A percentile compares a stretch with the other conserved stretches of the same genome.
Evolutionary conservation across 2,329 filamentous ascomycete genomes (phyloP).

Genomic region (Phaeoacremonium minimum): DNA sequence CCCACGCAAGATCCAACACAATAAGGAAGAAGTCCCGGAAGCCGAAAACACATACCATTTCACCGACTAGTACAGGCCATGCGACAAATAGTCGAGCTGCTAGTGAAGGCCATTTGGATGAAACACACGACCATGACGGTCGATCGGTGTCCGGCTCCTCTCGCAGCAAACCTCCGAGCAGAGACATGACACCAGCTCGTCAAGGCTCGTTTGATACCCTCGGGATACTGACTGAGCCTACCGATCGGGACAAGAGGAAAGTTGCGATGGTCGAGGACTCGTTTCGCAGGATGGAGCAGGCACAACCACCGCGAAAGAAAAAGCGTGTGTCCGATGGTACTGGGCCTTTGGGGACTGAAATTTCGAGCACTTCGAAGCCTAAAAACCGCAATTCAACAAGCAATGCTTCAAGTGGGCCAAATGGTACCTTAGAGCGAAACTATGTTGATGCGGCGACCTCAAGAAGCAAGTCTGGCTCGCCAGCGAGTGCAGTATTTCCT

Average conservation of each 20-base stretch:
- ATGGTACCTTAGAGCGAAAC: slow-evolving; percentile 30
- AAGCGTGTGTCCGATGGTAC: slow-evolving; percentile 57
- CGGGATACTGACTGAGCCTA: slow-evolving; percentile 58
- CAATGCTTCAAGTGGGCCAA: slow-evolving; percentile 16
- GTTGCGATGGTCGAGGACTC: slow-evolving; percentile 62
- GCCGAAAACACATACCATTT: slow-evolving; percentile 49
- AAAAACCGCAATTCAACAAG: slow-evolving; percentile 14
- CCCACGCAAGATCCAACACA: slow-evolving; percentile 30
- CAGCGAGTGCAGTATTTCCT: slow-evolving; percentile 36
- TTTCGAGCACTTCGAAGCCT: slow-evolving; percentile 19
- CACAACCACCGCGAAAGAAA: slow-evolving; percentile 52
- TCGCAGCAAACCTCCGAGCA: slow-evolving; percentile 62
- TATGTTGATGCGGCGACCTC: slow-evolving; percentile 52
- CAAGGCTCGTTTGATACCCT: slow-evolving; percentile 57
- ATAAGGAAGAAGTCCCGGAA: slow-evolving; percentile 51
- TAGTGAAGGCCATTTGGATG: slow-evolving; percentile 57
- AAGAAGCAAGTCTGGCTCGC: slow-evolving; percentile 49
- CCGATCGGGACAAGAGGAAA: slow-evolving; percentile 64
- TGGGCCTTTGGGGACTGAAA: too few species aligned
- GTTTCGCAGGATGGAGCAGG: slow-evolving; percentile 58
- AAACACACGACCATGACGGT: slow-evolving; percentile 47
- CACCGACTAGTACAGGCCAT: slow-evolving; percentile 58
- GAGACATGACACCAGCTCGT: slow-evolving; percentile 58
- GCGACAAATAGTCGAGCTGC: slow-evolving; percentile 59
- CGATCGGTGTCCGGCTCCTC: slow-evolving; percentile 45